A percentile compares a stretch with the other conserved stretches of the same genome.
Evolutionary conservation across 2,329 filamentous ascomycete genomes (phyloP).

Genomic region (Fusarium anthophilum): DNA sequence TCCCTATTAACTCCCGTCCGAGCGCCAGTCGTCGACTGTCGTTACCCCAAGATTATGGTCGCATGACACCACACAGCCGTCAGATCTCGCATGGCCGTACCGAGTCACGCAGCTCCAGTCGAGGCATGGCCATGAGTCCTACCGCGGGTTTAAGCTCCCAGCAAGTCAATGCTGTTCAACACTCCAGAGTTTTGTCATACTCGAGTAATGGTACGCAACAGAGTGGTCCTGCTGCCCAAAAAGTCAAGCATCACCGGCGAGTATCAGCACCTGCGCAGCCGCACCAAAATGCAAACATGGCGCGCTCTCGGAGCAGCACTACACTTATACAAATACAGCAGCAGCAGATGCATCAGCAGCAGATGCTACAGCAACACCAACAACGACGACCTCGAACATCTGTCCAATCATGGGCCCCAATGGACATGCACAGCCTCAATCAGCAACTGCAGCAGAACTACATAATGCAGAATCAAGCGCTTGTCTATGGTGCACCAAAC

Average conservation of each 20-base stretch:
- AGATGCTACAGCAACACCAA: slow-evolving; percentile 23
- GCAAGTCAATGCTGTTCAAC: slow-evolving; percentile 12
- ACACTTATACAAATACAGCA: slow-evolving; percentile 29
- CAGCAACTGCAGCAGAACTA: slow-evolving; percentile 36
- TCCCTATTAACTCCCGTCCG: slow-evolving; percentile 13
- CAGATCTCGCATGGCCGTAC: slow-evolving; percentile 18
- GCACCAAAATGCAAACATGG: not conserved
- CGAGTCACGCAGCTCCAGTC: slow-evolving; percentile 21
- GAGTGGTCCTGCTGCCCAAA: not conserved
- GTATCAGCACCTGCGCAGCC: slow-evolving; percentile 31
- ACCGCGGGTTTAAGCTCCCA: slow-evolving; percentile 4
- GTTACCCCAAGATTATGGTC: slow-evolving; percentile 30
- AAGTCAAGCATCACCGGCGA: slow-evolving; percentile 31
- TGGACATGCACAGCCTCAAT: slow-evolving; percentile 31
- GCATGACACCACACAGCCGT: slow-evolving; percentile 25
- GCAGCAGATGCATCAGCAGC: slow-evolving; percentile 12
- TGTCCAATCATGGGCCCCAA: slow-evolving; percentile 26
- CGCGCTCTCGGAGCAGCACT: slow-evolving; percentile 25
- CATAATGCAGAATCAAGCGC: slow-evolving; percentile 30
- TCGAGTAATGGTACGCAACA: slow-evolving; percentile 32
- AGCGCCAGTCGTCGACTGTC: slow-evolving; percentile 27
- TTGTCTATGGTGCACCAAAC: slow-evolving; percentile 30
- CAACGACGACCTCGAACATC: slow-evolving; percentile 17
- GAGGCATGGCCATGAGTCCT: slow-evolving; percentile 11
- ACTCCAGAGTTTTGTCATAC: slow-evolving; percentile 23